These are phyloP conservation scores for Ampelomyces quisqualis DNA, from an alignment of 2,329 filamentous ascomycete species.

Conservation along the genomic window DNA sequence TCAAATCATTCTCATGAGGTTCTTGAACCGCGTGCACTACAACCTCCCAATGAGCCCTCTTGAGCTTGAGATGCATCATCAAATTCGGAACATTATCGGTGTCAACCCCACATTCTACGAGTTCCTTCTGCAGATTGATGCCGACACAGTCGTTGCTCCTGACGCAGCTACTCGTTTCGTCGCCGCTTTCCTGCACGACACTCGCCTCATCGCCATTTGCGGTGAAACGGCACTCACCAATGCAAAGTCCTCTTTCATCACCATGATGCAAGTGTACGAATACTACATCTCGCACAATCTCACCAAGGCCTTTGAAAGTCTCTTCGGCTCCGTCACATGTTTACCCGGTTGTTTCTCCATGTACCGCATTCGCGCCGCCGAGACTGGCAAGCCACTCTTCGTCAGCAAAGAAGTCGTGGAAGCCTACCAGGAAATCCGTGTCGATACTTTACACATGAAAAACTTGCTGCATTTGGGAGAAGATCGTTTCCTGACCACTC, in stretches of 20 bases:
- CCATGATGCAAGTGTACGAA: constrained; percentile 99
- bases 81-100: constrained; percentile 97
- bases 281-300: constrained; percentile 99
- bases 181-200: constrained; percentile 85
- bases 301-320: constrained; percentile 92
- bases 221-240: constrained; percentile 94
- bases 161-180: constrained; percentile 94
- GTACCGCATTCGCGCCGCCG: constrained; percentile 94
- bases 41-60: constrained; percentile 94
- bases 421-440: constrained; percentile 85
- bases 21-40: constrained; percentile 98
- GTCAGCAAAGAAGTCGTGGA: constrained; percentile 91
- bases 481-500: constrained; percentile 93
- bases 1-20: constrained; percentile 97
- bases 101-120: constrained; percentile 99
- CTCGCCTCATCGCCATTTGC: constrained; percentile 87
- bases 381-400: constrained; percentile 93
- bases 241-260: constrained; percentile 87
- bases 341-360: constrained; percentile 98
- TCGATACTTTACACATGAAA: constrained; percentile 98
- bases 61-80: constrained; percentile 97
- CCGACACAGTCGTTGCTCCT: constrained; percentile 87
- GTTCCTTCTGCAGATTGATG: constrained; percentile 93
- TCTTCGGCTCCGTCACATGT: constrained; percentile 97
- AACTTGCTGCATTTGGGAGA: constrained; percentile 95